Base-by-base conservation (phyloP, 2,329 filamentous ascomycete genomes). In the Colletotrichum salicis region DNA sequence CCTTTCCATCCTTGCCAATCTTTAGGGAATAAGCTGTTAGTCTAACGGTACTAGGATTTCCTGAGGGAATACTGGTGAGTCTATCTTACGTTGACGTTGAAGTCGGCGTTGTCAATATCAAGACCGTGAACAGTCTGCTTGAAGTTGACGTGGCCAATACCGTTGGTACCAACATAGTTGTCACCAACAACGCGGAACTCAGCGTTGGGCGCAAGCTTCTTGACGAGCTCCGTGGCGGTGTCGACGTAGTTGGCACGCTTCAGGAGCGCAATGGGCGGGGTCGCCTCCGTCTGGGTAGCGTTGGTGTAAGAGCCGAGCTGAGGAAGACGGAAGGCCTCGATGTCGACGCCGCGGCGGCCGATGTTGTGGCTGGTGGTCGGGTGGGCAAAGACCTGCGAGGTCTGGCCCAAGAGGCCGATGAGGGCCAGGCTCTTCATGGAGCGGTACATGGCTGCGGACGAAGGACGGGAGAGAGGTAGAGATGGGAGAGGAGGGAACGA, bases 71-170 rank as follows among this genome's bases (percentile, higher is more conserved):
- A 27, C 24, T 27, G 24, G 24, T 27, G 24, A 27, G 24, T 27
- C 24, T 27, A n/a, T 80, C 84, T 80, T 75, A 88, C 86, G 72
- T 89, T 88, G 65, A 88, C 85, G 71, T 88, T 88, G 76, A 87
- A 87, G 76, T 87, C 84, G 4, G 86, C 85, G 75, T 88, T 88
- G 75, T 88, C 87, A 68, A 89, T 85, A 69, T 88, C 87, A 13
- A 88, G 76, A 4, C 84, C 86, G 71, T 88, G 84, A 45, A 79
- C 80, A 0, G 86, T 88, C 78, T 89, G 87, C 79, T 86, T 87
- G 80, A 88, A 87, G 78, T 87, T 83, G 75, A 88, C 85, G 74
- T 89, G 87, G 3, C 83, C 83, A 70, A 89, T 81, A 15, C 86
- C 86, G 73, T 87, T 88, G 70, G 75, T 78, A 37, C 86, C 83